A percentile compares a stretch with the other conserved stretches of the same genome.
These are phyloP conservation scores for Saccharomycopsis javanensis DNA, from an alignment of 805 yeast species.

Conservation along the genomic window DNA sequence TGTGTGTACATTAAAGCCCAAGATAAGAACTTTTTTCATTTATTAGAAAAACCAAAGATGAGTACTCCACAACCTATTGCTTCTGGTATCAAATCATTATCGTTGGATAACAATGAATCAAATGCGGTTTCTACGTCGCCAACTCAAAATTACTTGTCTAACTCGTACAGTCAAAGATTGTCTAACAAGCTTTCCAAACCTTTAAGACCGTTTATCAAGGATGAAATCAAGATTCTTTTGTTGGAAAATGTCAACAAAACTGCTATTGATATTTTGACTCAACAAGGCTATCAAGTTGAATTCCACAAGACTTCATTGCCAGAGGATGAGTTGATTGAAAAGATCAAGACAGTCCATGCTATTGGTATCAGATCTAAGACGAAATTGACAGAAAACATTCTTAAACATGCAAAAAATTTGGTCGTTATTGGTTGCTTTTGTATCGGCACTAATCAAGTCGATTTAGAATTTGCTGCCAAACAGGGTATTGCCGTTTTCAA, in stretches of 20 bases:
- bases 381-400: conserved; percentile 66
- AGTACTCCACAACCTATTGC: conserved; percentile 18
- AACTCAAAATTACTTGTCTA: conserved; percentile 50
- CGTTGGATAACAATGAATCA: conserved; percentile 7
- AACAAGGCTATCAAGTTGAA: conserved; percentile 96
- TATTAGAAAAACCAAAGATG: no score
- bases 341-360: conserved; percentile 89
- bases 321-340: conserved; percentile 90
- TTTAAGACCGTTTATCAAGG: conserved; percentile 90
- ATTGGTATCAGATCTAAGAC: conserved; percentile 98
- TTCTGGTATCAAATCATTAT: conserved; percentile 6
- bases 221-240: conserved; percentile 84
- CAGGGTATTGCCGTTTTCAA: conserved; percentile 94
- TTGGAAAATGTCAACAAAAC: conserved; percentile 91
- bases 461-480: conserved; percentile 82
- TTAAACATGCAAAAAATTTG: conserved; percentile 81
- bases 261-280: conserved; percentile 74
- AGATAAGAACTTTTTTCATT: no score
- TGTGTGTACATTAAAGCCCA: no score
- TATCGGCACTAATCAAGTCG: conserved; percentile 98
- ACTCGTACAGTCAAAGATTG: conserved; percentile 33
- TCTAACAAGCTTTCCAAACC: conserved; percentile 50
- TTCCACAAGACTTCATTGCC: conserved; percentile 80
- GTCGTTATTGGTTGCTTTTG: conserved; percentile 95
- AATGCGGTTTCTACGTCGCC: conserved; percentile 80